Evolutionary conservation across 139 green algal genomes (phyloP).

Genomic region (Edaphochlamys debaryana): DNA sequence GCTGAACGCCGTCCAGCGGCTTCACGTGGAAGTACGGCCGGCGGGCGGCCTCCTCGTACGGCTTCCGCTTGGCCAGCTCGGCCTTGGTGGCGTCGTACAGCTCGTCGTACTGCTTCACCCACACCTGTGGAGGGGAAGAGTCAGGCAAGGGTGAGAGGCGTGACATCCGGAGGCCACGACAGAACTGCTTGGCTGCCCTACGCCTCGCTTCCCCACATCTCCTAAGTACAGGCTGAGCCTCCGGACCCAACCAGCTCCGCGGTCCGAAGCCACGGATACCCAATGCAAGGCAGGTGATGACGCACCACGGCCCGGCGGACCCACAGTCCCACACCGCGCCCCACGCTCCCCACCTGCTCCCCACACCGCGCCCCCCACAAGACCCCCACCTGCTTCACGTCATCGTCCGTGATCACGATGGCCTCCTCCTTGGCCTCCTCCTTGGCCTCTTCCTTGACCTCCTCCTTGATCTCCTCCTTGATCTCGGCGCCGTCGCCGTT

Average conservation of each 20-base stretch:
- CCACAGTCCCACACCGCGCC: too few relatives aligned
- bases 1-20: slow-evolving; percentile 78
- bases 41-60: slow-evolving; percentile 78
- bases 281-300: too few relatives aligned
- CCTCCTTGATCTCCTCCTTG: not conserved
- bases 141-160: too few relatives aligned
- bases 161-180: too few relatives aligned
- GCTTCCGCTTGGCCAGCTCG: slow-evolving; percentile 56
- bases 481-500: not conserved
- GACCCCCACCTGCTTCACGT: slow-evolving; percentile 30
- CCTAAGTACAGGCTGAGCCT: too few relatives aligned
- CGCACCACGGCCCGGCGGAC: too few relatives aligned
- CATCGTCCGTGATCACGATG: slow-evolving; percentile 42
- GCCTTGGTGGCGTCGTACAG: slow-evolving; percentile 61
- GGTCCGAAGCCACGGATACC: too few relatives aligned
- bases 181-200: too few relatives aligned
- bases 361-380: too few relatives aligned
- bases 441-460: not conserved
- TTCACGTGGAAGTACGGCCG: slow-evolving; percentile 91
- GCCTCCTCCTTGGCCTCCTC: not conserved
- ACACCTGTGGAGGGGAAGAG: slow-evolving; percentile 6
- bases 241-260: too few relatives aligned
- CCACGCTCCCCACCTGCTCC: too few relatives aligned
- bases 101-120: slow-evolving; percentile 47
- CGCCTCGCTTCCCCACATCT: too few relatives aligned